These are phyloP conservation scores for Xylariaceae sp. DNA, from an alignment of 2,329 filamentous ascomycete genomes.

Conservation along the genomic window DNA sequence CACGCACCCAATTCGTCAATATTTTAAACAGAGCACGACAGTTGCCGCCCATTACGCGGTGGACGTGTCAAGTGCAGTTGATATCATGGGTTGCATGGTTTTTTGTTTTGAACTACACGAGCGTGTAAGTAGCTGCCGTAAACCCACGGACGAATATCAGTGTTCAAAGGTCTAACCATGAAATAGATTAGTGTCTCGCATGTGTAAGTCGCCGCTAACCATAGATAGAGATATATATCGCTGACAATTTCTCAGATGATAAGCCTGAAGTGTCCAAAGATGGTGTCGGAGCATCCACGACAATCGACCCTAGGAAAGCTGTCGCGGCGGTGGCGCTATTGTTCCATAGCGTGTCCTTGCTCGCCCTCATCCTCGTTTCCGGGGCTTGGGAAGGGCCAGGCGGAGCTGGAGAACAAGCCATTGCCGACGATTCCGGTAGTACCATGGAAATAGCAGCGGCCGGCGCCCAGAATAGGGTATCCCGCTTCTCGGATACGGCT, in stretches of 20 bases:
- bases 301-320: not conserved
- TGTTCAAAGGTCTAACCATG: not conserved
- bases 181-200: not conserved
- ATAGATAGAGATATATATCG: not conserved
- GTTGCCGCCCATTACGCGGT: slow-evolving; percentile 1
- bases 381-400: not conserved
- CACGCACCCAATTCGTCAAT: not conserved
- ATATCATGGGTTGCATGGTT: slow-evolving; percentile 6
- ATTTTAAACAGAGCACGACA: not conserved
- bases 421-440: not conserved
- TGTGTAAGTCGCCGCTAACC: not conserved
- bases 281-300: not conserved
- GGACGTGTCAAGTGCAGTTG: slow-evolving; percentile 3
- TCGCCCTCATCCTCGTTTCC: not conserved
- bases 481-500: not conserved
- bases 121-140: not conserved
- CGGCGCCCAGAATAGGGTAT: not conserved
- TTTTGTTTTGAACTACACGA: slow-evolving; percentile 7
- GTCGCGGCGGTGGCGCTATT: slow-evolving; percentile 1
- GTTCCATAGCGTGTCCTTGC: not conserved
- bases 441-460: not conserved
- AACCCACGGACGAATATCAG: not conserved
- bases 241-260: not conserved
- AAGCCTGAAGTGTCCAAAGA: not conserved
- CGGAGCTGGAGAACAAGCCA: not conserved